These are phyloP conservation scores for Leccinum boreale DNA, from an alignment of 768 basidiomycete genomes.

Conservation along the genomic window DNA sequence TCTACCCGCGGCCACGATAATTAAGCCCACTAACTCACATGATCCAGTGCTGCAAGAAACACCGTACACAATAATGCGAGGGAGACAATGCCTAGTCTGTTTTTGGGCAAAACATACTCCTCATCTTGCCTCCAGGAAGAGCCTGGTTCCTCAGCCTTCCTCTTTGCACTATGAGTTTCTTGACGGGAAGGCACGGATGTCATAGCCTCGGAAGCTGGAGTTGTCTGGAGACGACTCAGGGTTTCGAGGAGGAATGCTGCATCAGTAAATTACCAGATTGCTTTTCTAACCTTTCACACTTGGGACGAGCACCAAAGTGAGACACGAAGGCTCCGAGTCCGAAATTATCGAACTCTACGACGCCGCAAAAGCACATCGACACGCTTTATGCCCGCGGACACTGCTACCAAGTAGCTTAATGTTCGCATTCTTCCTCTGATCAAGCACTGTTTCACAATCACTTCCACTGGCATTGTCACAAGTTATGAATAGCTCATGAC, in stretches of 20 bases:
- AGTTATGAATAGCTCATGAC: neutral
- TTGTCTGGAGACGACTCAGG: neutral
- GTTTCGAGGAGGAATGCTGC: neutral
- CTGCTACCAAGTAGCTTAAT: neutral
- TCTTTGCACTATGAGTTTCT: neutral
- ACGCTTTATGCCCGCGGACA: neutral
- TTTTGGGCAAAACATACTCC: constrained; percentile 45
- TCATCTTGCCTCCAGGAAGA: constrained; percentile 52
- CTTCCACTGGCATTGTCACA: neutral
- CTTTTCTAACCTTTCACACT: neutral
- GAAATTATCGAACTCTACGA: neutral
- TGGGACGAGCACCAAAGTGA: neutral
- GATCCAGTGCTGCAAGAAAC: constrained; percentile 48
- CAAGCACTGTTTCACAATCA: neutral
- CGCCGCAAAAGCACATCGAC: neutral
- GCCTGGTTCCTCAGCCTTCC: constrained; percentile 29
- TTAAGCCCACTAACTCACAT: constrained; percentile 33
- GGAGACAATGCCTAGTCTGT: constrained; percentile 13
- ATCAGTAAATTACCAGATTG: neutral
- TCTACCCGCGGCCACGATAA: neutral
- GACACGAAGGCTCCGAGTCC: neutral
- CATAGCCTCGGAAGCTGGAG: neutral
- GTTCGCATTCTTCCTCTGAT: neutral
- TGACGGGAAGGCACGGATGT: neutral
- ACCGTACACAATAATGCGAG: constrained; percentile 22